Evolutionary conservation across 78 protist species (phyloP), one percentile per base, ranked within the genome.

Genomic region (Dictyostelium capitatum): DNA sequence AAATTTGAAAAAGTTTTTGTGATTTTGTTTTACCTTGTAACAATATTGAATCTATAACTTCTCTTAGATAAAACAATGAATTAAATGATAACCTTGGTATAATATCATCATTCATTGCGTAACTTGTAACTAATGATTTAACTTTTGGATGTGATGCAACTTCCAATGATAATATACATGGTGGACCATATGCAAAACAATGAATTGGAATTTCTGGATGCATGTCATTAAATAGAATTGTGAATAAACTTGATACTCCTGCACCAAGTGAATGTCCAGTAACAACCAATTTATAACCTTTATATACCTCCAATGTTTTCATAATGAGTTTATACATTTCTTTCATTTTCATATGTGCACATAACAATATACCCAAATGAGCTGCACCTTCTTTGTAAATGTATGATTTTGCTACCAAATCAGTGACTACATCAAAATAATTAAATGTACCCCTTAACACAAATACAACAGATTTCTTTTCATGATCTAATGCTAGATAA

Each of bases 211-310:
- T 74, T 51, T 78, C 81, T 32, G 93, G 93, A 50, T 87, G 93
- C 7, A 32, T 74, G 30, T 91, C 95, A 53, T 91, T 48, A 30
- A 91, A 91, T n/a, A 91, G 30, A 43, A 91, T 65, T 11, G 95
- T 91, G 56, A 91, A 91, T 3, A 91, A 9, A 5, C 84, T 54
- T 7, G 90, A 83, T 20, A 91, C 95, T 25, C 95, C 95, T 25
- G 95, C 95, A 20, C 93, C 95, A 11, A 91, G 46, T 10, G 75
- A 53, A 62, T 91, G 95, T 28, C 95, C 95, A 5, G 95, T 91
- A 0, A 91, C 95, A 19, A 91, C 28, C 12, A 91, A 54, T 28
- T 54, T 25, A 28, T 91, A 91, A 0, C 89, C 89, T 32, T 85
- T 78, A 59, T 77, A 14, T 10, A 30, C 43, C 1, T 70, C 46